phyloP scores from a whole-genome alignment of 176 grass and related monocot genomes.

The Rhynchospora pubera region DNA sequence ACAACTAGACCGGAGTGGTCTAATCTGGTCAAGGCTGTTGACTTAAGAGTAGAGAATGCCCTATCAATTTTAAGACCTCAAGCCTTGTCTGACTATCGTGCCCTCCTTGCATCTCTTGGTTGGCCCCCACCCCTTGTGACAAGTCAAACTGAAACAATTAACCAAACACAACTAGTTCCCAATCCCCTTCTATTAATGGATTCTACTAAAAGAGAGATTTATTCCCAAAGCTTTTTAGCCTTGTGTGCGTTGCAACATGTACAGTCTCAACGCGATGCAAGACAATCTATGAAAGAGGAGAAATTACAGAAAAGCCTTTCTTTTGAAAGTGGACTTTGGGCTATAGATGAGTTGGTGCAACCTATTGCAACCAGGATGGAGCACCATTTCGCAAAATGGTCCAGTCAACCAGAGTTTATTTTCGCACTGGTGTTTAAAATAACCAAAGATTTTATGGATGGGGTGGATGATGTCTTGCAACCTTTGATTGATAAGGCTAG shows the following conservation, averaged over 20 bases:
- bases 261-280: constrained; percentile 42
- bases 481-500: constrained; percentile 92
- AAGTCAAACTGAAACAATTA: constrained; percentile 38
- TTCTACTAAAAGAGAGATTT: constrained; percentile 51
- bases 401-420: constrained; percentile 70
- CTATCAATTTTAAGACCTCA: constrained; percentile 74
- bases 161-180: constrained; percentile 37
- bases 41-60: constrained; percentile 85
- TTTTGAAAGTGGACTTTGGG: constrained; percentile 61
- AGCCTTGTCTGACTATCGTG: constrained; percentile 66
- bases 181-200: constrained; percentile 86
- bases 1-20: constrained; percentile 46
- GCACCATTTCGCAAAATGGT: constrained; percentile 89
- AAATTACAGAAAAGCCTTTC: constrained; percentile 35
- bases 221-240: constrained; percentile 72
- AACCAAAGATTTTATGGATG: constrained; percentile 80
- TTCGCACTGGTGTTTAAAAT: constrained; percentile 92
- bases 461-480: constrained; percentile 77
- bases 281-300: constrained; percentile 23
- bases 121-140: constrained; percentile 80
- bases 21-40: constrained; percentile 66
- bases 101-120: constrained; percentile 66
- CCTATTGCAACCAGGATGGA: constrained; percentile 86
- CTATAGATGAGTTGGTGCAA: constrained; percentile 72
- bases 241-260: constrained; percentile 81